Evolutionary conservation across 352 stramenopile genomes (phyloP).

Genomic region (Phytophthora citricola): DNA sequence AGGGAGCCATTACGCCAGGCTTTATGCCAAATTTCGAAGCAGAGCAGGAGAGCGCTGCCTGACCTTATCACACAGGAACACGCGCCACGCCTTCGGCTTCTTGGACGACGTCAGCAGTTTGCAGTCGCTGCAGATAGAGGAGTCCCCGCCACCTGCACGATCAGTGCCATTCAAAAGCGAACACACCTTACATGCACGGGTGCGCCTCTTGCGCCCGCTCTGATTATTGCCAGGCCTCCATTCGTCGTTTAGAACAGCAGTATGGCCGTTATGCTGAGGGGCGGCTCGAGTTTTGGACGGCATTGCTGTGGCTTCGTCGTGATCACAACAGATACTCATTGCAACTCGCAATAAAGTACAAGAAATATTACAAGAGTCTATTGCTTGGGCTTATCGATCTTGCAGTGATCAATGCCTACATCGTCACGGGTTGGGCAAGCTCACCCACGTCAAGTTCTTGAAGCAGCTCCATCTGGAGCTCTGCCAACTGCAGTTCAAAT

Average conservation of each 20-base stretch:
- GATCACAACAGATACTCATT: not conserved
- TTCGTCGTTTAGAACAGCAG: not conserved
- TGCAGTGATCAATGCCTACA: not conserved
- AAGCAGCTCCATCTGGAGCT: no score
- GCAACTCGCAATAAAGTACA: no score
- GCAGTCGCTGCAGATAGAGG: constrained; percentile 9
- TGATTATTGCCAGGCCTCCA: constrained; percentile 1
- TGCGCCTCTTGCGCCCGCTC: not conserved
- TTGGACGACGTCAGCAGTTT: not conserved
- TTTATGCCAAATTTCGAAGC: constrained; percentile 18
- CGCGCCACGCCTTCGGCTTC: constrained; percentile 5
- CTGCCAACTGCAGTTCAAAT: not conserved
- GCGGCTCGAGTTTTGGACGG: not conserved
- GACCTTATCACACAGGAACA: constrained; percentile 12
- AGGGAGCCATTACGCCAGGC: constrained; percentile 3
- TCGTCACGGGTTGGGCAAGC: no score
- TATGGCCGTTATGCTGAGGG: no score
- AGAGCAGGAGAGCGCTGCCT: not conserved
- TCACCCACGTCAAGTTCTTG: no score
- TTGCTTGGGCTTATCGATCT: not conserved
- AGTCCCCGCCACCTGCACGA: not conserved
- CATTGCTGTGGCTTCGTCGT: not conserved
- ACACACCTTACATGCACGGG: not conserved
- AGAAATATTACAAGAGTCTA: no score
- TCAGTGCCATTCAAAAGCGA: not conserved